Percentiles rank a stretch among this genome's conserved stretches.
These are phyloP conservation scores for Apiotrichum veenhuisii DNA, from an alignment of 1,284 basidiomycete species.

Conservation along the genomic window DNA sequence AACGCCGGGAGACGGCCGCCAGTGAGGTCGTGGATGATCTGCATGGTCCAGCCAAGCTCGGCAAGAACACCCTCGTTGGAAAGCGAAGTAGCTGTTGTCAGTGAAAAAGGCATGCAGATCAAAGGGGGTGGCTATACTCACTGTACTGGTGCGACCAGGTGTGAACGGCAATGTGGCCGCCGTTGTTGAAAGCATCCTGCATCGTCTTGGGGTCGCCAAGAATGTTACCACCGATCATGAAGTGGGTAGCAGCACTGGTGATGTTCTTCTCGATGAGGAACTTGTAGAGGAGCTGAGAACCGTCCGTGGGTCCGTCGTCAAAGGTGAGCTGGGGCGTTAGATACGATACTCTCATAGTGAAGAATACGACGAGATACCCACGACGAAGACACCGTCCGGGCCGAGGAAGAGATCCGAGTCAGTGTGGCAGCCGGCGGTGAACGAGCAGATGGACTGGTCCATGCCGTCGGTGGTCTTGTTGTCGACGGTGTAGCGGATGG, in stretches of 20 bases:
- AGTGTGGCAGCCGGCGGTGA: constrained; percentile 42
- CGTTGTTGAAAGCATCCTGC: constrained; percentile 28
- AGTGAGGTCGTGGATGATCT: constrained; percentile 46
- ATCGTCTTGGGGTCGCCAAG: constrained; percentile 23
- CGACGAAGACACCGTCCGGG: constrained; percentile 38
- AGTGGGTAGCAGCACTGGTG: constrained; percentile 55
- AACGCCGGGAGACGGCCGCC: constrained; percentile 45
- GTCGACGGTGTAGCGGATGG: constrained; percentile 4
- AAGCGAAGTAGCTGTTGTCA: constrained; percentile 49
- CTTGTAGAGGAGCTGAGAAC: constrained; percentile 53
- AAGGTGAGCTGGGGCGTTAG: constrained; percentile 42
- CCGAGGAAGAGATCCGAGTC: constrained; percentile 31
- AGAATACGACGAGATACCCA: too few species aligned
- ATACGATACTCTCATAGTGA: background rate
- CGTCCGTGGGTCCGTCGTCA: constrained; percentile 55
- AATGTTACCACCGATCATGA: constrained; percentile 30
- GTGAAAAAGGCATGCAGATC: background rate
- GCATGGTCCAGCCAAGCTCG: constrained; percentile 54
- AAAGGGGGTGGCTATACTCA: constrained; percentile 17
- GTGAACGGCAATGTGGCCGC: constrained; percentile 51
- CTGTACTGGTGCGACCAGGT: constrained; percentile 54
- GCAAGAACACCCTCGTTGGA: constrained; percentile 57
- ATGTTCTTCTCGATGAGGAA: constrained; percentile 54
- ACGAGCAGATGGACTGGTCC: constrained; percentile 41
- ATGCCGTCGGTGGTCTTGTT: constrained; percentile 16